phyloP scores from a whole-genome alignment of 2,329 filamentous ascomycete species.

The Lecanicillium sp. region DNA sequence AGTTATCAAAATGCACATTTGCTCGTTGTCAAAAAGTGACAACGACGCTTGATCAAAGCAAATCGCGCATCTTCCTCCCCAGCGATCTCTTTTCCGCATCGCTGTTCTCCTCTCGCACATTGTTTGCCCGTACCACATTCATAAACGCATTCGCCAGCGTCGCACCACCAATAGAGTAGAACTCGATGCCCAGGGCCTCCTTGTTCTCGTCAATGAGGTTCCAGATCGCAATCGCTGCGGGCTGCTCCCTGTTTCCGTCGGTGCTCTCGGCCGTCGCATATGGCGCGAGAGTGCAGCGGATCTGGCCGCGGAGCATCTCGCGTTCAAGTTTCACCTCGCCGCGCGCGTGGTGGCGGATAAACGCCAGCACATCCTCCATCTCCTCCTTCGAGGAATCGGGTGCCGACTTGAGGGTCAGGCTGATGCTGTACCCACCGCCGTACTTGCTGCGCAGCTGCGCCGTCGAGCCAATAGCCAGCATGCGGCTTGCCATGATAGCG shows the following conservation, averaged over 20 bases:
- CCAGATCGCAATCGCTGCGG: conserved; percentile 3
- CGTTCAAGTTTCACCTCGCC: conserved; percentile 47
- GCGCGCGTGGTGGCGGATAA: conserved; percentile 47
- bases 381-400: conserved; percentile 50
- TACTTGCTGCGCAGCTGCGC: conserved; percentile 51
- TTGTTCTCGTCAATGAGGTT: conserved; percentile 51
- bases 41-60: neutral
- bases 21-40: no score
- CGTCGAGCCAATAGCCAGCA: conserved; percentile 58
- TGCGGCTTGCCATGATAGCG: conserved; percentile 21
- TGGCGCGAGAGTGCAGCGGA: conserved; percentile 33
- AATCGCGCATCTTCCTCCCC: neutral
- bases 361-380: conserved; percentile 50
- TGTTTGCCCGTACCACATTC: conserved; percentile 58
- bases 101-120: conserved; percentile 24
- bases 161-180: conserved; percentile 60
- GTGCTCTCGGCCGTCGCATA: no score
- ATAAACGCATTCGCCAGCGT: conserved; percentile 67
- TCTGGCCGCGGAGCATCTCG: conserved; percentile 56
- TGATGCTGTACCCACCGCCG: conserved; percentile 57
- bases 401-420: conserved; percentile 53
- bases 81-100: neutral
- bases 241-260: conserved; percentile 11
- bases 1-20: no score
- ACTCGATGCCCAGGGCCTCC: conserved; percentile 52